Evolutionary conservation across 805 yeast species (phyloP), one percentile per base, ranked within the genome.

Genomic region (Candida nemodendra): DNA sequence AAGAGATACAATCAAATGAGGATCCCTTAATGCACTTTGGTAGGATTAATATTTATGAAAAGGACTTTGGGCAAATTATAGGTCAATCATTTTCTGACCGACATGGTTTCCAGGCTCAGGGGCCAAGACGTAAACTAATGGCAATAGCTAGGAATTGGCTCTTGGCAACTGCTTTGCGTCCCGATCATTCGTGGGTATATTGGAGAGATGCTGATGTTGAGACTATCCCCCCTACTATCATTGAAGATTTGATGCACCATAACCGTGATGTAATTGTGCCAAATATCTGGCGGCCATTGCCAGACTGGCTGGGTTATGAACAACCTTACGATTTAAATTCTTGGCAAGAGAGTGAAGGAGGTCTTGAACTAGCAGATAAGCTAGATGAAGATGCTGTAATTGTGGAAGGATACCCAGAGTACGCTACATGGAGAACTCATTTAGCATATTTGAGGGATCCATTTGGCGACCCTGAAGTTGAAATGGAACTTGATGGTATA

Each of bases 121-220:
- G 95, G 9, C 91, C 91, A 33, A 73, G 97, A 59, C 72, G 97
- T 56, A 89, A 89, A 61, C 71, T 86, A 44, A 89, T 89, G 97
- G 96, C 93, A 5, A 74, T 90, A 42, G 96, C 96, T 4, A 73
- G 97, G 59, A 89, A 89, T 61, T 89, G 97, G 97, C 67, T 90
- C 38, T 74, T 88, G 59, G 68, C 89, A 1, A 85, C 84, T 2
- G 91, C 95, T 1, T 62, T 89, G 36, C 79, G 81, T 56, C 96
- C 97, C 0, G 81, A 89, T 59, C 97, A 89, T 59, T 76, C 95
- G 2, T 88, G 90, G 84, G 96, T 89, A 5, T 88, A 89, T 61
- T 89, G 97, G 97, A 75, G 97, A 64, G 96, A 89, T 66, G 95
- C 90, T 9, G 96, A 89, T 62, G 95, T 89, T 11, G 95, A 88